Base-by-base conservation (phyloP, 352 stramenopile genomes). In the Pythium coloratum region DNA sequence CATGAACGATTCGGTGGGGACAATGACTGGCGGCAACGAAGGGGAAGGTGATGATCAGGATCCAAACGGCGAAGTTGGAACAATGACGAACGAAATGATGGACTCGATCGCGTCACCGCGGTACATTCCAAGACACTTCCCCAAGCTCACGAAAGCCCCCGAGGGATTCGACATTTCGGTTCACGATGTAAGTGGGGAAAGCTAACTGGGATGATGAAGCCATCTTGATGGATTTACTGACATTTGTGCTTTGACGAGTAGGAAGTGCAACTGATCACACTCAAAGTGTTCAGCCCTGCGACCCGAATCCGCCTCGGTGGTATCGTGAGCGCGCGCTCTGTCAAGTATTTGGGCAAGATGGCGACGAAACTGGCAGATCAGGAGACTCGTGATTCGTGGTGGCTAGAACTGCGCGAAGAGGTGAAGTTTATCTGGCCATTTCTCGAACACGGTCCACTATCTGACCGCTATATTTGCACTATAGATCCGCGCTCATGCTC, bases 341-440 rank as follows among this genome's bases (percentile, higher is more conserved):
- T 97, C 13, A 97, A 97, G 57, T 97, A 95, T 67, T 60, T 97
- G 13, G 89, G 91, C 6, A 92, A 94, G 62, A 78, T 99, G 32
- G 95, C 95, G 6, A 98, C 92, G 6, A 99, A 98, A 58, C 72
- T 99, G 8, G 96, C 91, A 0, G 97, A 99, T 75, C 96, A 99
- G 66, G 97, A 99, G 68, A 99, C 96, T 0, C 78, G 97, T 64
- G 97, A 99, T 70, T 97, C 92, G 16, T 99, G 97, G 97, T 99
- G 97, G 97, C 87, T 92, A 24, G 96, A 99, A 69, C 81, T 99
- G 6, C 84, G 97, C 33, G 96, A 99, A 81, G 97, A 99, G 78
- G 87, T 93, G 51, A 12, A 18, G 20, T 24, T 24, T 24, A 24
- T 24, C 20, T 24, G 20, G 20, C 20, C 20, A 24, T 24, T 24